phyloP scores from a whole-genome alignment of 179 eudicot genomes.

The Silene coronaria region DNA sequence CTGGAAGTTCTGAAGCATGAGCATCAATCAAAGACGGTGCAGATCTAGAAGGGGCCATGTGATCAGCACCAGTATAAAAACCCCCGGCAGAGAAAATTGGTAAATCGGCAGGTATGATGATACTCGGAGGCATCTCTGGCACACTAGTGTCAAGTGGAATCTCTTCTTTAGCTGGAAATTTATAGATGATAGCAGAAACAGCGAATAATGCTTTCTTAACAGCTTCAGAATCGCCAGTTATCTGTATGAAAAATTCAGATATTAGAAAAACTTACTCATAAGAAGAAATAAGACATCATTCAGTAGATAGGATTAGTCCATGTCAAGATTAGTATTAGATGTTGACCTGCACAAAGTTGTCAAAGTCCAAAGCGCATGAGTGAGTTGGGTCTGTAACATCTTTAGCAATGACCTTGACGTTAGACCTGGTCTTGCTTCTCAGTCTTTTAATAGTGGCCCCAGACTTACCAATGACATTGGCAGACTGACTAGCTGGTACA shows the following conservation, averaged over 20 bases:
- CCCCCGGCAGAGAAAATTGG: constrained; percentile 64
- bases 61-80: constrained; percentile 57
- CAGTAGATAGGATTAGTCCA: not conserved
- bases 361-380: constrained; percentile 86
- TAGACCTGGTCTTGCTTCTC: constrained; percentile 66
- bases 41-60: constrained; percentile 49
- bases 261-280: not conserved
- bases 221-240: constrained; percentile 74
- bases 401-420: constrained; percentile 64
- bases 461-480: constrained; percentile 70
- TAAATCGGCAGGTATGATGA: constrained; percentile 82
- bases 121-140: constrained; percentile 69
- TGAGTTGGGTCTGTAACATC: constrained; percentile 64
- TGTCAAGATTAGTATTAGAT: not conserved
- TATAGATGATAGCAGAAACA: constrained; percentile 85
- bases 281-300: not conserved
- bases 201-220: constrained; percentile 83
- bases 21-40: constrained; percentile 48
- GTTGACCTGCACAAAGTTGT: constrained; percentile 80
- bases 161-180: constrained; percentile 75
- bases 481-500: constrained; percentile 87
- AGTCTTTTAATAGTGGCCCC: constrained; percentile 76
- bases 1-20: constrained; percentile 50
- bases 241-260: constrained; percentile 32
- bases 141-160: constrained; percentile 68